A percentile compares a stretch with the other conserved stretches of the same genome.
Evolutionary conservation across 257 asterid species (phyloP).

Genomic region (Solanum arcanum): DNA sequence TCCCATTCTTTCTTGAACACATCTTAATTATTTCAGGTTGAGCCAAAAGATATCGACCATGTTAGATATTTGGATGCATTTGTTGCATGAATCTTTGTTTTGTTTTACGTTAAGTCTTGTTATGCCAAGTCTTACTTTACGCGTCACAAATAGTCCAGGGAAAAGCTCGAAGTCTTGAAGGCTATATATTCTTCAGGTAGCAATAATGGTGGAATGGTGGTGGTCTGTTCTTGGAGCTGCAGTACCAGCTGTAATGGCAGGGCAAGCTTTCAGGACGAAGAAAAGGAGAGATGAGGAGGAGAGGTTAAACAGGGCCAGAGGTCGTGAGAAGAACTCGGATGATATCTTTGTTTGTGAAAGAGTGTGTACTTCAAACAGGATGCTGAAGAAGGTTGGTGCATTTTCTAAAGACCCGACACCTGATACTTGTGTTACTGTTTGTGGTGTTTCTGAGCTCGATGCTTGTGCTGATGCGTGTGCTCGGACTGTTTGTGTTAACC

Average conservation of each 20-base stretch:
- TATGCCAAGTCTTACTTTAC: not conserved
- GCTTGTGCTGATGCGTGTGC: slow-evolving; percentile 98
- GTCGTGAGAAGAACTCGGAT: slow-evolving; percentile 79
- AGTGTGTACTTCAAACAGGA: slow-evolving; percentile 90
- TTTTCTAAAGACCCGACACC: slow-evolving; percentile 95
- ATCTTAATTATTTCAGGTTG: not conserved
- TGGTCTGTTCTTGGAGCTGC: slow-evolving; percentile 87
- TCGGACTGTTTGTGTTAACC: slow-evolving; percentile 81
- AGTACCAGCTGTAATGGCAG: slow-evolving; percentile 69
- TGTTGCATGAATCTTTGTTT: not conserved
- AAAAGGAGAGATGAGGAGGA: slow-evolving; percentile 69
- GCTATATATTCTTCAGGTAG: not conserved
- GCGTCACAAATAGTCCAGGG: not conserved
- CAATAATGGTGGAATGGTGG: slow-evolving; percentile 84
- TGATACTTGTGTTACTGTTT: slow-evolving; percentile 83
- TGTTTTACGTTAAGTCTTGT: not conserved
- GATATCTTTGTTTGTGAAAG: slow-evolving; percentile 88
- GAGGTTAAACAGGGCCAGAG: slow-evolving; percentile 58
- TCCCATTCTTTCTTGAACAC: not conserved
- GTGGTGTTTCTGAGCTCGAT: slow-evolving; percentile 95
- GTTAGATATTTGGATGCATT: not conserved
- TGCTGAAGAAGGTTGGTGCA: slow-evolving; percentile 90
- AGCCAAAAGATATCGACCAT: not conserved
- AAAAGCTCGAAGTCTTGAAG: not conserved
- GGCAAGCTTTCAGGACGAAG: slow-evolving; percentile 75